A percentile compares a stretch with the other conserved stretches of the same genome.
Evolutionary conservation across 441 rosid species (phyloP).

Genomic region (Manihot esculenta): DNA sequence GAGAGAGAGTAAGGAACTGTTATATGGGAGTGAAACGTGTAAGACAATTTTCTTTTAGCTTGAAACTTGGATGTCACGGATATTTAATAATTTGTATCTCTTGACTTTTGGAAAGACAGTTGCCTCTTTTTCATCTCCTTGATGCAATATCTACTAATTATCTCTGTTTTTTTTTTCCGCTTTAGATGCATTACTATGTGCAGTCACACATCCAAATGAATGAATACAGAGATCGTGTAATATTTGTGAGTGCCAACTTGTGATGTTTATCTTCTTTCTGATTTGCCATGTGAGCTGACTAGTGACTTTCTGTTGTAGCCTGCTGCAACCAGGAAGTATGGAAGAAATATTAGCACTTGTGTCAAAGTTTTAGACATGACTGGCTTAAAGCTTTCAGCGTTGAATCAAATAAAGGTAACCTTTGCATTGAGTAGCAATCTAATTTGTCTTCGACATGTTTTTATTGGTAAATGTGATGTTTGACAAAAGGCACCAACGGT

Average conservation of each 20-base stretch:
- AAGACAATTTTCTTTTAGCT: not conserved
- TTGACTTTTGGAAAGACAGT: not conserved
- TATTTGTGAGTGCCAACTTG: slow-evolving; percentile 90
- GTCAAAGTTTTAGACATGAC: slow-evolving; percentile 90
- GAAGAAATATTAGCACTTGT: slow-evolving; percentile 78
- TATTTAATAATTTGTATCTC: not conserved
- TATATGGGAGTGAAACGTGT: not conserved
- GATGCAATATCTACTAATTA: not conserved
- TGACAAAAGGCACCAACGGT: not conserved
- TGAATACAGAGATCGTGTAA: slow-evolving; percentile 81
- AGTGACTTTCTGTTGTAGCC: slow-evolving; percentile 55
- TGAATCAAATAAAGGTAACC: slow-evolving; percentile 77
- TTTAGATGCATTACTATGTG: slow-evolving; percentile 77
- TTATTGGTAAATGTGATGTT: not conserved
- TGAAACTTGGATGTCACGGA: not conserved
- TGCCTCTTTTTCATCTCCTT: not conserved
- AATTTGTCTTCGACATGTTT: not conserved
- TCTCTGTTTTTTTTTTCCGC: not conserved
- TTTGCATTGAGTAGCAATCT: not conserved
- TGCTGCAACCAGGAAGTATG: slow-evolving; percentile 62
- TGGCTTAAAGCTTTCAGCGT: slow-evolving; percentile 81
- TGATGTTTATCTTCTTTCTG: not conserved
- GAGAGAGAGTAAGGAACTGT: no score
- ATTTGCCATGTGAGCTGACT: slow-evolving; percentile 19
- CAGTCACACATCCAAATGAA: slow-evolving; percentile 97